Conservation (phyloP, 768 basidiomycete species). For the Glaciozyma antarctica region DNA sequence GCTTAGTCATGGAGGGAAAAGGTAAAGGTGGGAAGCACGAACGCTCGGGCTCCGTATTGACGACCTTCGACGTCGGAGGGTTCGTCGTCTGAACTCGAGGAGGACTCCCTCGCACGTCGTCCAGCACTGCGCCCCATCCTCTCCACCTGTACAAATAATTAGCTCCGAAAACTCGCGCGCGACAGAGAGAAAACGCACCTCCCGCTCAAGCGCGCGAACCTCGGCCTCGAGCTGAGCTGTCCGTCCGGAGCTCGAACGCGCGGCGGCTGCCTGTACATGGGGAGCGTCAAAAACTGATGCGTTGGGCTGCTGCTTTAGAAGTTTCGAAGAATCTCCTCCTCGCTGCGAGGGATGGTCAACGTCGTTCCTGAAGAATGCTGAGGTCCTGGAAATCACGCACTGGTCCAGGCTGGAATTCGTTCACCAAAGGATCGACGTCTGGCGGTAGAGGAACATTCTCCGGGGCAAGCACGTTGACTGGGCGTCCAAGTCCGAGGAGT, state of each 20-base stretch:
- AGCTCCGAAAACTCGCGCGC: too few species aligned
- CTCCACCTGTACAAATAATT: too few species aligned
- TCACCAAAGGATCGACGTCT: neutral
- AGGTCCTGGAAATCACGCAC: neutral
- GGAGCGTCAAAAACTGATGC: slow-evolving; percentile 7
- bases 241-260: neutral
- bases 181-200: slow-evolving; percentile 1
- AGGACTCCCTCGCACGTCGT: too few species aligned
- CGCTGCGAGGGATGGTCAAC: neutral
- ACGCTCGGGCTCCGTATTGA: too few species aligned
- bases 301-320: too few species aligned
- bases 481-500: neutral
- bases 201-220: slow-evolving; percentile 15
- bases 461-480: neutral
- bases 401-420: neutral
- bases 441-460: neutral
- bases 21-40: too few species aligned
- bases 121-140: too few species aligned
- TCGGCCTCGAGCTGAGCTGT: slow-evolving; percentile 17
- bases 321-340: neutral
- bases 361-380: neutral
- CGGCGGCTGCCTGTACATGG: neutral
- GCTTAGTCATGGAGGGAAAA: too few species aligned
- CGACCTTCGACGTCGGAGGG: too few species aligned
- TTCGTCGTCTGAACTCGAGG: too few species aligned